Evolutionary conservation across 176 grass and related monocot genomes (phyloP).

Genomic region (maize (Zea mays)): Zm-B73-REFERENCE-NAM-5.0 NC_050099.1:191099501-191100000

Average conservation of each 20-base stretch:
- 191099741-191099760: neutral
- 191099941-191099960: constrained; percentile 81
- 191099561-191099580: neutral
- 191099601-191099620: neutral
- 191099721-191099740: neutral
- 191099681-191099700: neutral
- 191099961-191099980: constrained; percentile 82
- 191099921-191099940: constrained; percentile 73
- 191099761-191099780: neutral
- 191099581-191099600: constrained; percentile 15
- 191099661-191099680: neutral
- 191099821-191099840: constrained; percentile 5
- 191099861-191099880: neutral
- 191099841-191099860: neutral
- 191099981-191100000: constrained; percentile 70
- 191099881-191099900: constrained; percentile 1
- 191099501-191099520: constrained; percentile 74
- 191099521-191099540: constrained; percentile 87
- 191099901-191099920: constrained; percentile 78
- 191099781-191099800: neutral
- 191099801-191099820: neutral
- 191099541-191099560: constrained; percentile 47
- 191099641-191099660: neutral
- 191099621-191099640: neutral
- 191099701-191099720: neutral